Percentiles rank a stretch among this genome's conserved stretches.
phyloP scores from a whole-genome alignment of 306 rosid species.

The Chamaecrista fasciculata region DNA sequence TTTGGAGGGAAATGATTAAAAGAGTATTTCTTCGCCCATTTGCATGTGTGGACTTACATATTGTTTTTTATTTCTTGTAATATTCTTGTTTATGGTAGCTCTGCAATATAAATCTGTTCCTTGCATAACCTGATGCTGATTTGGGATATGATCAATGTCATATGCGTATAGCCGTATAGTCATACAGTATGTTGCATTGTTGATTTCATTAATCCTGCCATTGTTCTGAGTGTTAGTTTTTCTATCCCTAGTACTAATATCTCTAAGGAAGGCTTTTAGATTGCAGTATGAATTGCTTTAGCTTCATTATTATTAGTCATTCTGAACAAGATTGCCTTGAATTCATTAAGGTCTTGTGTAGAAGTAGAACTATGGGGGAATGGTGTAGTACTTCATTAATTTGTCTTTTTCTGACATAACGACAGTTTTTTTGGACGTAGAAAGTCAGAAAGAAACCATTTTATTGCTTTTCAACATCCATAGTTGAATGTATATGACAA shows the following conservation, averaged over 20 bases:
- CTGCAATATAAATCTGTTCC: neutral
- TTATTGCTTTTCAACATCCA: neutral
- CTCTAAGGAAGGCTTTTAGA: neutral
- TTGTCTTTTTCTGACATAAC: neutral
- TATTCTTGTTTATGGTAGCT: neutral
- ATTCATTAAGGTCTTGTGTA: neutral
- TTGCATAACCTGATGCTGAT: neutral
- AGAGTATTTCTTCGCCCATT: neutral
- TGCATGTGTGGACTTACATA: neutral
- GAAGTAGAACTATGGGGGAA: neutral
- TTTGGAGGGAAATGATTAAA: neutral
- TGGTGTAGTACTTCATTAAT: neutral
- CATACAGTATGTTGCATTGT: neutral
- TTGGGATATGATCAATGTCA: neutral
- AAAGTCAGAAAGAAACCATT: conserved; percentile 1
- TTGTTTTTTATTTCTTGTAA: neutral
- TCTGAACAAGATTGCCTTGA: neutral
- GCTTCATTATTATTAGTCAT: neutral
- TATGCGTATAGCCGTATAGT: neutral
- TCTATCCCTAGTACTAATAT: neutral
- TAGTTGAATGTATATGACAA: neutral
- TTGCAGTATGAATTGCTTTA: neutral
- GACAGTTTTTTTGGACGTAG: neutral
- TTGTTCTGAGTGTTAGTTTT: neutral
- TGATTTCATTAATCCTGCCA: neutral